Conservation (phyloP, 371 early-diverging fungal genomes). For the Chytridium lagenaria region DNA sequence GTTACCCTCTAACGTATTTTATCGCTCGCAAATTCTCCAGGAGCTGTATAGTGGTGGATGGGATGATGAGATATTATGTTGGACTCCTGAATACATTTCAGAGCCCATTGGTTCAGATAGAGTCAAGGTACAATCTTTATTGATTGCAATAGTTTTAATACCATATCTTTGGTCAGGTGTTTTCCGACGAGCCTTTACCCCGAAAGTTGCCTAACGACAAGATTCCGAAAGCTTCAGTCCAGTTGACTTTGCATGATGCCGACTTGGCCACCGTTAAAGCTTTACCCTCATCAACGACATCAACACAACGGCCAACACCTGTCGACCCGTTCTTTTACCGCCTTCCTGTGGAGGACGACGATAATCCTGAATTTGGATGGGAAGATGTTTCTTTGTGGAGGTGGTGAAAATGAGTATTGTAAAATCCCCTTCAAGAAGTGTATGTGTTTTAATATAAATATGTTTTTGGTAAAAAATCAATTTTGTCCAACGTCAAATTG, state of each 20-base stretch:
- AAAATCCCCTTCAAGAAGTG: not conserved
- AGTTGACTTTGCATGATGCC: too few species aligned
- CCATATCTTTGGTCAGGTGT: too few species aligned
- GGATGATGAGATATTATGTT: slow-evolving; percentile 69
- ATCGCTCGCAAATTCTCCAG: slow-evolving; percentile 35
- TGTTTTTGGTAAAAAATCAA: too few species aligned
- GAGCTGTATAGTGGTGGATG: slow-evolving; percentile 73
- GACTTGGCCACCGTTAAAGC: too few species aligned
- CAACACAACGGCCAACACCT: too few species aligned
- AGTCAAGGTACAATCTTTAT: not conserved
- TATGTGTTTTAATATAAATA: not conserved
- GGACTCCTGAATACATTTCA: slow-evolving; percentile 57
- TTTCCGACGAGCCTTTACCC: not conserved
- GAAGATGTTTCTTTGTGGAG: not conserved
- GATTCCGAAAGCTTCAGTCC: not conserved
- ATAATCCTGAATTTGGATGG: not conserved
- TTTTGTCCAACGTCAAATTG: too few species aligned
- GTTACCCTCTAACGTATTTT: not conserved
- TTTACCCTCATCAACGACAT: too few species aligned
- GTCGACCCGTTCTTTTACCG: too few species aligned
- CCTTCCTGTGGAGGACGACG: not conserved
- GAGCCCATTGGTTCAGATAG: not conserved
- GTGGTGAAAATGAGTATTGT: not conserved
- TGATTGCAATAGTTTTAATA: too few species aligned
- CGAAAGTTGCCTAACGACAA: not conserved